Evolutionary conservation across 805 yeast species (phyloP), one percentile per base, ranked within the genome.

Genomic region (Saccharomycodes ludwigii): DNA sequence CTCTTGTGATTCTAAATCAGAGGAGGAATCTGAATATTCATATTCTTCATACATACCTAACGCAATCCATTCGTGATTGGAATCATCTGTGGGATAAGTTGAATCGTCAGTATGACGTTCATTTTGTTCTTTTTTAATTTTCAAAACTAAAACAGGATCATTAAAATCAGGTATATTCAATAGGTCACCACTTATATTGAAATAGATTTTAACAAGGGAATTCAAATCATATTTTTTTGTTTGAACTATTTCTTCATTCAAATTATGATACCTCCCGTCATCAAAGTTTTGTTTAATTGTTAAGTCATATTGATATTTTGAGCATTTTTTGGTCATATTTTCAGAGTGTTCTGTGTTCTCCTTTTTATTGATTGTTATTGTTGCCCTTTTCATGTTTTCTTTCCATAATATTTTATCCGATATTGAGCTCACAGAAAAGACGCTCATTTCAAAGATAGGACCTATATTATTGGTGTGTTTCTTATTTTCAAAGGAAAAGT

Each of bases 241-340:
- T 18, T 53, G 50, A 0, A 70, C 66, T n/a, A 42, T 47, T 11
- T 58, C 68, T 3, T 56, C 68, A 10, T 58, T 63, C 4, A 56
- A 60, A 10, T 79, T 81, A 46, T 80, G 93, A 44, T 76, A 80
- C 33, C 88, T 54, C 0, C 68, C 81, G 52, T 80, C 93, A 41
- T 77, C 62, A 30, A 76, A 72, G 43, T 65, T 67, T 42, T 81
- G 86, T 4, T 45, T 46, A 2, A 80, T 58, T 7, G 46, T 51
- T 12, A 80, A 36, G 4, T 46, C n/a, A n/a, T n/a, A n/a, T n/a
- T n/a, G n/a, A n/a, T n/a, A n/a, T n/a, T n/a, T n/a, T n/a, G n/a
- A n/a, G n/a, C n/a, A n/a, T n/a, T n/a, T n/a, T n/a, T n/a, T n/a
- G n/a, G n/a, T n/a, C n/a, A n/a, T n/a, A n/a, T n/a, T n/a, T n/a